These are phyloP conservation scores for Fusarium udum DNA, from an alignment of 2,329 filamentous ascomycete genomes.

Conservation along the genomic window DNA sequence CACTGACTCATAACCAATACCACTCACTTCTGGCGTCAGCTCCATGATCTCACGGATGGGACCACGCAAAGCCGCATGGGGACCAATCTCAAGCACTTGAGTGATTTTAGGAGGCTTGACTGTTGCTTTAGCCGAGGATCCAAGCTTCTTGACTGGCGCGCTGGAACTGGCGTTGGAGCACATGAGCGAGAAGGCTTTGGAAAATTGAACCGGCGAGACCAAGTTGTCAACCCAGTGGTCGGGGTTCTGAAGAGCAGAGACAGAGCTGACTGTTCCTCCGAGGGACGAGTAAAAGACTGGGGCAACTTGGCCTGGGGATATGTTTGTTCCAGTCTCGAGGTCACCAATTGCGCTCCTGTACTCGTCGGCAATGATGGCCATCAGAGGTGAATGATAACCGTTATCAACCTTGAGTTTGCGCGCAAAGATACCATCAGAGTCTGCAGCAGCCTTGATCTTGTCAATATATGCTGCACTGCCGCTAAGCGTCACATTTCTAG, in stretches of 20 bases:
- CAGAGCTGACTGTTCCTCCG: not conserved
- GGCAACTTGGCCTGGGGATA: not conserved
- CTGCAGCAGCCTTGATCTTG: not conserved
- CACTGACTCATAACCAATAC: slow-evolving; percentile 22
- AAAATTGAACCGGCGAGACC: slow-evolving; percentile 54
- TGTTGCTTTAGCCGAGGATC: not conserved
- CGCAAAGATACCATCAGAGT: slow-evolving; percentile 12
- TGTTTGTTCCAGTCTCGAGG: not conserved
- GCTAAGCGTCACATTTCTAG: slow-evolving; percentile 22
- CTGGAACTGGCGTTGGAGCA: not conserved
- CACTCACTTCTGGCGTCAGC: not conserved
- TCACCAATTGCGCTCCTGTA: not conserved
- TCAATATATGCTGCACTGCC: slow-evolving; percentile 17
- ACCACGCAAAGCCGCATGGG: slow-evolving; percentile 40
- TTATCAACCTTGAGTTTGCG: slow-evolving; percentile 52
- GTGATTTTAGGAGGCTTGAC: not conserved
- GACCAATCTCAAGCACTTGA: slow-evolving; percentile 41
- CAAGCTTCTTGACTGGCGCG: not conserved
- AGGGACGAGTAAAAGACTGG: slow-evolving; percentile 19
- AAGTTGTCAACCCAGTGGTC: slow-evolving; percentile 59
- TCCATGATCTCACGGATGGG: slow-evolving; percentile 39
- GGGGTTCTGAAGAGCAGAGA: slow-evolving; percentile 49
- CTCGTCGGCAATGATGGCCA: slow-evolving; percentile 42
- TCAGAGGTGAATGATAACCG: slow-evolving; percentile 61
- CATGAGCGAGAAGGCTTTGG: slow-evolving; percentile 34